Percentiles rank a stretch among this genome's conserved stretches.
These are phyloP conservation scores for Selenicereus undatus DNA, from an alignment of 148 eudicot genomes.

Conservation along the genomic window DNA sequence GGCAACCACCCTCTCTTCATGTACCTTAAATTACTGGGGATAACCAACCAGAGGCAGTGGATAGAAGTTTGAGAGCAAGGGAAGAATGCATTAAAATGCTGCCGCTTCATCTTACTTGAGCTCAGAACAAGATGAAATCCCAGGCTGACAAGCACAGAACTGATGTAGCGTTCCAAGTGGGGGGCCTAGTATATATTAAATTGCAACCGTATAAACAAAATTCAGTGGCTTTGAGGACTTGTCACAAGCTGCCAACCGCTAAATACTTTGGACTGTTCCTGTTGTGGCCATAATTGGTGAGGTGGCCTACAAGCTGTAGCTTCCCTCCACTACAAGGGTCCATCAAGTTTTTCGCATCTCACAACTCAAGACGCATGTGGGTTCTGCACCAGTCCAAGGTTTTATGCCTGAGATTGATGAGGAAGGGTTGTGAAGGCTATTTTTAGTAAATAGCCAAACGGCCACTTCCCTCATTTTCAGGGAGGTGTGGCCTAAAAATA, in stretches of 20 bases:
- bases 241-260: background rate
- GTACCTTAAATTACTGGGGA: background rate
- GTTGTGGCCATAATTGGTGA: background rate
- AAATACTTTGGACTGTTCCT: background rate
- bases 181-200: background rate
- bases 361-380: background rate
- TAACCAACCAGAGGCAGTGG: background rate
- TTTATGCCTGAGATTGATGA: background rate
- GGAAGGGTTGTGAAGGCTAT: too few relatives aligned
- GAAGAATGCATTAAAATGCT: background rate
- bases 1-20: too few relatives aligned
- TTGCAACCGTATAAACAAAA: background rate
- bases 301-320: background rate
- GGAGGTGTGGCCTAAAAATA: too few relatives aligned
- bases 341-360: background rate
- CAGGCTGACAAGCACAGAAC: background rate
- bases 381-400: too few relatives aligned
- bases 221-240: background rate
- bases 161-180: background rate
- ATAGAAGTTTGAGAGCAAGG: background rate
- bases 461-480: too few relatives aligned
- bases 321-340: background rate
- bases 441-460: too few relatives aligned
- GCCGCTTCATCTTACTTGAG: background rate
- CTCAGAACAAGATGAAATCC: background rate